Conservation (phyloP, 2,329 filamentous ascomycete genomes). For the Penicillium frequentans region DNA sequence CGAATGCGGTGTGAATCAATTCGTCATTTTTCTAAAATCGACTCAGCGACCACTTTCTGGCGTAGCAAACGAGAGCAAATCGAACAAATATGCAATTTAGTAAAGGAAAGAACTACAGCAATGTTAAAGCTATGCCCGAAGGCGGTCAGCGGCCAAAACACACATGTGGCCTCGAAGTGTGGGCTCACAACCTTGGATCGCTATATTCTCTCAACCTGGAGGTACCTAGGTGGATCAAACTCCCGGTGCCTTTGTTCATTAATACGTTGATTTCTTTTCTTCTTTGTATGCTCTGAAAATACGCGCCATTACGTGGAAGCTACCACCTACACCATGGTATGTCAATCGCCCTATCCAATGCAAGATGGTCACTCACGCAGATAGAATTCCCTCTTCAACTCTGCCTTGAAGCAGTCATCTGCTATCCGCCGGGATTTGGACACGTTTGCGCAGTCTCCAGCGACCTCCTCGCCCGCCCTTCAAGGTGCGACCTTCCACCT, state of each 20-base stretch:
- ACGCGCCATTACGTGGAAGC: not conserved
- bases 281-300: not conserved
- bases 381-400: conserved; percentile 82
- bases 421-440: conserved; percentile 75
- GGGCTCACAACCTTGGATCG: not conserved
- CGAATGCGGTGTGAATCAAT: not conserved
- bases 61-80: not conserved
- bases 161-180: conserved; percentile 2
- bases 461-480: conserved; percentile 61
- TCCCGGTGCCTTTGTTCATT: not conserved
- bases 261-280: too few relatives aligned
- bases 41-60: not conserved
- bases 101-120: not conserved
- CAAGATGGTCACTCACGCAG: conserved; percentile 1
- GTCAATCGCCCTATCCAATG: not conserved
- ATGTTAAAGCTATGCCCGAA: conserved; percentile 11
- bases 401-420: conserved; percentile 79
- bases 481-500: conserved; percentile 48
- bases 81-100: not conserved
- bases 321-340: conserved; percentile 18
- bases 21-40: not conserved
- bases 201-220: not conserved
- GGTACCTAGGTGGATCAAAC: not conserved
- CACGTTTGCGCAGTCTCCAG: conserved; percentile 61
- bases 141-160: conserved; percentile 38